Evolutionary conservation across 805 yeast species (phyloP).

Genomic region (Sungouiozyma intestinalis): DNA sequence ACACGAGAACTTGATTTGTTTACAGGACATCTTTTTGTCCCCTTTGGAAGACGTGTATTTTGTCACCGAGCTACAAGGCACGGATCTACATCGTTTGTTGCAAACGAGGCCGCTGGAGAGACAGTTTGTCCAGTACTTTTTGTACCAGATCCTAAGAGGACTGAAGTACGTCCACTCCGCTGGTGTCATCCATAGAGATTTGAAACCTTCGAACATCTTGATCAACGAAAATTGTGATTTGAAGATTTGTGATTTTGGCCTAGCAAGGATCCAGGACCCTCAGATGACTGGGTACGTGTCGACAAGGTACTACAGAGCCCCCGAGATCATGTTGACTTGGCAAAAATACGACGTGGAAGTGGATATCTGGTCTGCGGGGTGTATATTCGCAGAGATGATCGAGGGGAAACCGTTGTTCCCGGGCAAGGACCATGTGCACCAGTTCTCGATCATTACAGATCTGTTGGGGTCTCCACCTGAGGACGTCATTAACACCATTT

Average conservation of each 20-base stretch:
- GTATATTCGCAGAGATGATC: slow-evolving; percentile 95
- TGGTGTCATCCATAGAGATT: slow-evolving; percentile 83
- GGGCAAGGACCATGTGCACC: slow-evolving; percentile 97
- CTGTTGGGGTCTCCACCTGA: slow-evolving; percentile 92
- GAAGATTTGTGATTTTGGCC: slow-evolving; percentile 87
- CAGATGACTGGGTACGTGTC: slow-evolving; percentile 98
- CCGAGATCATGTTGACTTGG: slow-evolving; percentile 98
- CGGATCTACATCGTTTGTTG: slow-evolving; percentile 84
- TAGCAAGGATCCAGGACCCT: slow-evolving; percentile 95
- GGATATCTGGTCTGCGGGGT: slow-evolving; percentile 96
- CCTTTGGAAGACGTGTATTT: slow-evolving; percentile 94
- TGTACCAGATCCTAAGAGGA: slow-evolving; percentile 88
- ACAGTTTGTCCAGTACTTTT: slow-evolving; percentile 92
- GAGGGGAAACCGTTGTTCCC: slow-evolving; percentile 96
- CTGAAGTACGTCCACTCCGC: slow-evolving; percentile 85
- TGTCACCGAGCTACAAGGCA: slow-evolving; percentile 94
- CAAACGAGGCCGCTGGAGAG: slow-evolving; percentile 90
- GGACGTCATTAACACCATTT: slow-evolving; percentile 92
- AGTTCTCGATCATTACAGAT: slow-evolving; percentile 93
- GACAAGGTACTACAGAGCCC: slow-evolving; percentile 93
- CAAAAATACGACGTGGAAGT: slow-evolving; percentile 95
- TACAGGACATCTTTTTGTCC: slow-evolving; percentile 87
- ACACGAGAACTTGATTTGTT: slow-evolving; percentile 87
- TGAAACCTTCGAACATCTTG: slow-evolving; percentile 75
- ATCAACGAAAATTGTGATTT: slow-evolving; percentile 86